Base-by-base conservation (phyloP, 495 filamentous ascomycete genomes). In the Aspergillus indologenus region DNA sequence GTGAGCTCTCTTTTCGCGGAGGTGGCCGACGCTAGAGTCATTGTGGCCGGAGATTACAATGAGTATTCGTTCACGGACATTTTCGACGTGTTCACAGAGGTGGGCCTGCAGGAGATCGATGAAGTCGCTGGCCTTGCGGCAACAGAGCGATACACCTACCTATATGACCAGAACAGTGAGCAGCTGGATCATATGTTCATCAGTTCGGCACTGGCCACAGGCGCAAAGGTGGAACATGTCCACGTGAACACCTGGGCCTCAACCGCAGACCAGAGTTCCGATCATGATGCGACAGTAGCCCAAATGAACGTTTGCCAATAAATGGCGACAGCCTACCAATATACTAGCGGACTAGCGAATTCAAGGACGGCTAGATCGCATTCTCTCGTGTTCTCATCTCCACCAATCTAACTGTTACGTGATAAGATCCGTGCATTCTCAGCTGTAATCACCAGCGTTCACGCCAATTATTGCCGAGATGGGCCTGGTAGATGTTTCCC, bases 181-280 rank as follows among this genome's bases (percentile, higher is more conserved):
- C 77, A 82, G 65, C 75, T 87, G 7, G 84, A 86, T 66, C 84
- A 87, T 69, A 80, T 85, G 70, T 84, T 78, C 60, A 75, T 87
- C 29, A 84, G 80, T 52, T 66, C 73, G 67, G 59, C 51, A 2
- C 24, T 62, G 45, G 46, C 29, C 1, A 7, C 17, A 29, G 53
- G 43, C 1, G 61, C 61, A 9, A 17, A 40, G 24, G 81, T 80
- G 64, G 81, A 87, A 72, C 85, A 87, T 67, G 60, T 87, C 45
- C 85, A 87, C 70, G 70, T 85, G 14, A 87, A 85, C 61, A 79
- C 83, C 4, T 88, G 85, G 85, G 72, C 74, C 11, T 72, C 66
- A n/a, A 64, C 56, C 45, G 65, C 57, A 21, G 78, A 75, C 3
- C 60, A 67, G 60, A 74, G 74, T 23, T 81, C 76, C 31, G 84